A percentile compares a stretch with the other conserved stretches of the same genome.
These are phyloP conservation scores for Leccinum disarticulatum DNA, from an alignment of 768 basidiomycete genomes.

Conservation along the genomic window DNA sequence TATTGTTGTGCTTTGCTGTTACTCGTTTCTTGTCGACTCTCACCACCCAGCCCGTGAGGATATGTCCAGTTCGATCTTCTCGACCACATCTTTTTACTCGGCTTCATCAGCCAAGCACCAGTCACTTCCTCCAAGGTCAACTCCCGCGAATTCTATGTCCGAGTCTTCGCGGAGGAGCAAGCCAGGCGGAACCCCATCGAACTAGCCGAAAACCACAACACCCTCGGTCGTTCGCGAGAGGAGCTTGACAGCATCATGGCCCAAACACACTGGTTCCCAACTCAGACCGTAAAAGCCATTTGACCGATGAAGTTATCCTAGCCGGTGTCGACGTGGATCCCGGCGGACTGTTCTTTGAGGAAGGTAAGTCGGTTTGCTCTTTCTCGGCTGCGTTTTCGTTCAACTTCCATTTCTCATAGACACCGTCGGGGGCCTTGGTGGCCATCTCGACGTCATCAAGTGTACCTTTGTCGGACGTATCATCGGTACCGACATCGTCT, in stretches of 20 bases:
- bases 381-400: neutral
- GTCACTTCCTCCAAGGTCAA: slow-evolving; percentile 53
- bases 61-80: slow-evolving; percentile 82
- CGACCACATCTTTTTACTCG: slow-evolving; percentile 68
- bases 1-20: slow-evolving; percentile 3
- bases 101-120: slow-evolving; percentile 68
- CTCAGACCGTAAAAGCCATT: neutral
- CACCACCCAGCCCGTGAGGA: slow-evolving; percentile 56
- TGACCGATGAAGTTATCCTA: neutral
- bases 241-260: too few relatives aligned
- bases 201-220: too few relatives aligned
- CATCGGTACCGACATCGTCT: slow-evolving; percentile 62
- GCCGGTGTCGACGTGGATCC: slow-evolving; percentile 31
- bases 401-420: slow-evolving; percentile 7
- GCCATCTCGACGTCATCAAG: slow-evolving; percentile 52
- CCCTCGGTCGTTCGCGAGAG: too few relatives aligned
- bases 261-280: too few relatives aligned
- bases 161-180: too few relatives aligned
- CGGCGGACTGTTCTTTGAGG: slow-evolving; percentile 48
- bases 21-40: slow-evolving; percentile 35
- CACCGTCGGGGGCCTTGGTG: slow-evolving; percentile 52
- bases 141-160: slow-evolving; percentile 75
- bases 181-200: too few relatives aligned
- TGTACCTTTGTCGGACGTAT: slow-evolving; percentile 57
- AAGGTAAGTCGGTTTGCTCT: slow-evolving; percentile 32